Base-by-base conservation (phyloP, 768 basidiomycete genomes). In the Leucosporidium creatinivorum region DNA sequence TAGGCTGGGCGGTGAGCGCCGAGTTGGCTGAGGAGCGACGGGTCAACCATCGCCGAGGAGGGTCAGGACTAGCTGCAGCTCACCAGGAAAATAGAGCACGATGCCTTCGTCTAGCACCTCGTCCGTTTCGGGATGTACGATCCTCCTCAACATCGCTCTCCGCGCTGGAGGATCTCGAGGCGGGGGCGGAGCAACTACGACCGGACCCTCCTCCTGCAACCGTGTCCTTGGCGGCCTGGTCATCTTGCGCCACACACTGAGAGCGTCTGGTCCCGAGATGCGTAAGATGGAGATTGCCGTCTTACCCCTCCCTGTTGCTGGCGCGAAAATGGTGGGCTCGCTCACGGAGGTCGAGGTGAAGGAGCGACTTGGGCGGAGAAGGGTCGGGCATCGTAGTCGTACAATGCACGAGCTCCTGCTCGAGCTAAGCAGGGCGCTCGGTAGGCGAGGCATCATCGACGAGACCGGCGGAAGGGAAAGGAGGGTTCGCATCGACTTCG, bases 271-370 rank as follows among this genome's bases (percentile, higher is more conserved):
- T 0, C 92, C 92, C 3, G 91, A 92, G 13, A 94, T 80, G 66
- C 92, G 83, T 61, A 93, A 79, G 49, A 94, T 85, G 1, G 86
- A 89, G 23, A 94, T 83, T 21, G 91, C 92, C 5, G 84, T 90
- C 69, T 87, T 91, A 1, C 91, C 92, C 3, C 88, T 85, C 2
- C 91, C 89, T 0, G 91, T 92, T 0, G 91, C 89, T 31, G 93
- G 81, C 1, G 91, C 92, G 76, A 88, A 94, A 56, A 94, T 89
- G 3, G 92, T 93, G 10, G 70, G 70, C 5, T 56, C 48, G 28
- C 19, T 51, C 25, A 15, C 54, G 13, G 58, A 61, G 30, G 62
- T 25, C 48, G 61, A 55, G 39, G 58, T 21, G 61, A 56, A 52
- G 5, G 51, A 2, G 5, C 26, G 51, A 9, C 10, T 7, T 9